Conservation (phyloP, 2,329 filamentous ascomycete genomes). For the Leptographium wingfieldii region DNA sequence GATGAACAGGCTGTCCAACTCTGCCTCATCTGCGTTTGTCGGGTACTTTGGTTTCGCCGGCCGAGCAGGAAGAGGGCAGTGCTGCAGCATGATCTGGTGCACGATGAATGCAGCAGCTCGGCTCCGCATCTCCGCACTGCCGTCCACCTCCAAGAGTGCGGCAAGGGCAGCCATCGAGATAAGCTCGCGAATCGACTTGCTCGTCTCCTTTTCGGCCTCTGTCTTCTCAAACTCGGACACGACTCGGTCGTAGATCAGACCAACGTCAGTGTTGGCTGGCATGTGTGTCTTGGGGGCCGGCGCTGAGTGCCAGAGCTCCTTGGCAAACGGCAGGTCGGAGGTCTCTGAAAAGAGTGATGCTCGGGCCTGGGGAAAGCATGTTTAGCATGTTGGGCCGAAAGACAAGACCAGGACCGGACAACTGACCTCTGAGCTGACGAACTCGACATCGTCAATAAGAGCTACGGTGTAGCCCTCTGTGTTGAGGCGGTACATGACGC, state of each 20-base stretch:
- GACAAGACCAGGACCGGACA: too few species aligned
- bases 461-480: conserved; percentile 46
- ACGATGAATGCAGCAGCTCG: neutral
- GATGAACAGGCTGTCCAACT: neutral
- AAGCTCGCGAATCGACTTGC: neutral
- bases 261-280: too few species aligned
- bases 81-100: neutral
- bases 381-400: too few species aligned
- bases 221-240: too few species aligned
- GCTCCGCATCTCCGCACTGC: neutral
- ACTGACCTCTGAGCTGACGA: conserved; percentile 48
- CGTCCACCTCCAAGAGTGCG: neutral
- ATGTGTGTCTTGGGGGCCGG: too few species aligned
- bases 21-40: neutral
- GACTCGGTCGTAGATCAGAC: too few species aligned
- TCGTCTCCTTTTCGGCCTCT: too few species aligned
- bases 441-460: conserved; percentile 50
- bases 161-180: neutral
- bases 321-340: too few species aligned
- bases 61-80: neutral
- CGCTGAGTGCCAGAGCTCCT: too few species aligned
- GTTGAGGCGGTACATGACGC: conserved; percentile 43
- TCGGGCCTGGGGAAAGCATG: too few species aligned
- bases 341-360: too few species aligned
- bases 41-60: neutral